Conservation (phyloP, 148 eudicot species). For the Rhododendron ferrugineum region DNA sequence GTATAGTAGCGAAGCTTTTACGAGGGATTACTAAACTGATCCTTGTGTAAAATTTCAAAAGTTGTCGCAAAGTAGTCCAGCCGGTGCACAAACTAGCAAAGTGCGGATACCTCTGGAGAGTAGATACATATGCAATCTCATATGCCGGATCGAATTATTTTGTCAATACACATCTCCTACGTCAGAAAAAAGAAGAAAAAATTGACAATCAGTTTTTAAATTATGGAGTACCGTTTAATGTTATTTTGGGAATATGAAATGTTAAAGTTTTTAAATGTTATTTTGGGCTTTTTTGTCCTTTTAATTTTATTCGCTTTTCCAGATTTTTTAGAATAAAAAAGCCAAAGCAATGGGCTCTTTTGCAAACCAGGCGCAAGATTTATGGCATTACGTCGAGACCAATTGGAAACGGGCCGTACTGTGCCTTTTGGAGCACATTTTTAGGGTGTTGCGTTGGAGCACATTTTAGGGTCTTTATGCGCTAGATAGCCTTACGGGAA, state of each 20-base stretch:
- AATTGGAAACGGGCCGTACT: background rate
- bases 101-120: no score
- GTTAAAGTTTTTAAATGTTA: background rate
- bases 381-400: background rate
- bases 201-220: background rate
- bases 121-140: no score
- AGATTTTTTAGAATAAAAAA: background rate
- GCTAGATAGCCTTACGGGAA: no score
- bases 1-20: background rate
- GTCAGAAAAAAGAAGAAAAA: no score
- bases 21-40: background rate
- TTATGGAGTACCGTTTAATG: background rate
- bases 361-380: background rate
- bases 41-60: background rate
- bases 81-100: background rate
- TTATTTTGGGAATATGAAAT: background rate
- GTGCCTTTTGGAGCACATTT: background rate
- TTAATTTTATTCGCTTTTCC: background rate
- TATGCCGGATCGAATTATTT: no score
- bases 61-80: background rate
- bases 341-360: background rate
- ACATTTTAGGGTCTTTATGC: no score
- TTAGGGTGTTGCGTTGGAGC: background rate
- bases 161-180: no score
- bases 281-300: background rate